Percentiles rank a stretch among this genome's conserved stretches.
phyloP scores from a whole-genome alignment of 768 basidiomycete genomes.

The Kwoniella dendrophila region DNA sequence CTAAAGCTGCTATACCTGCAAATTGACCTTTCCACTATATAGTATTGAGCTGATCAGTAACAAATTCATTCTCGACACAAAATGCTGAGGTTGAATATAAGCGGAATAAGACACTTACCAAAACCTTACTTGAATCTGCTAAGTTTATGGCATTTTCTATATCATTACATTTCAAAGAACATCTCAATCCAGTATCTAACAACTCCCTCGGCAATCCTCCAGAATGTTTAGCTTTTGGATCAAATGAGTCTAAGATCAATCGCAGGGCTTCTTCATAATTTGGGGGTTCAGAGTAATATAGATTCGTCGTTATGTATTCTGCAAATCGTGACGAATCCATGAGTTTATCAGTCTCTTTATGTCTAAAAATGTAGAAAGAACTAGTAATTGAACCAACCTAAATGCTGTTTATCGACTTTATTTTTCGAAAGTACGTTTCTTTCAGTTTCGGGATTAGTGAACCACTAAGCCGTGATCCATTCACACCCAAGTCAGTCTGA shows the following conservation, averaged over 20 bases:
- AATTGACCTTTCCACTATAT: conserved; percentile 34
- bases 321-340: background rate
- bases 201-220: conserved; percentile 33
- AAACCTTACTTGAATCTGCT: conserved; percentile 15
- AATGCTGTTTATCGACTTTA: conserved; percentile 33
- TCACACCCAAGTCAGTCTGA: background rate
- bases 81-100: background rate
- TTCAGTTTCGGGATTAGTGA: background rate
- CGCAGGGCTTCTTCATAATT: conserved; percentile 27
- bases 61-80: no score
- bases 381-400: conserved; percentile 19
- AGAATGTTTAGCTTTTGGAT: conserved; percentile 15
- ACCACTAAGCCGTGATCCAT: conserved; percentile 17
- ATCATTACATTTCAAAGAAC: conserved; percentile 24
- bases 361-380: background rate
- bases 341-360: background rate
- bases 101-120: conserved; percentile 20
- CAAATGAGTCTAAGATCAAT: conserved; percentile 21
- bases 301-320: conserved; percentile 36
- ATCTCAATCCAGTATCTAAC: conserved; percentile 38
- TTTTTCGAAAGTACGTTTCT: conserved; percentile 15
- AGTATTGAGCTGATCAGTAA: no score
- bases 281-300: conserved; percentile 32
- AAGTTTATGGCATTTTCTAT: conserved; percentile 19
- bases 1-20: conserved; percentile 28